Percentiles rank a stretch among this genome's conserved stretches.
phyloP scores from a whole-genome alignment of 2,329 filamentous ascomycete species.

The Aureobasidium musti region DNA sequence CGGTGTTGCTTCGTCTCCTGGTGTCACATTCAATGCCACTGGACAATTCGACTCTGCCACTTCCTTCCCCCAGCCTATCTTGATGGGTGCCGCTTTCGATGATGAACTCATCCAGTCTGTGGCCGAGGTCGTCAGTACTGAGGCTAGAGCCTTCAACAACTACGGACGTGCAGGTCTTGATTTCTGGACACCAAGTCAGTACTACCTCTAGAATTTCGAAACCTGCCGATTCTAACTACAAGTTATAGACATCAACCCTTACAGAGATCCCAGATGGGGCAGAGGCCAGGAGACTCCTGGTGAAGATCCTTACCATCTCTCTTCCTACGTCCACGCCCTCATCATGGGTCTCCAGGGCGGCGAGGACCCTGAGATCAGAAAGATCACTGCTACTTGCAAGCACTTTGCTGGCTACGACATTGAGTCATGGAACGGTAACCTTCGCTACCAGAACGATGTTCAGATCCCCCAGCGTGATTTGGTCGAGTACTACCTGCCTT shows the following conservation, averaged over 20 bases:
- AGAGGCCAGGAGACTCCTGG: constrained; percentile 36
- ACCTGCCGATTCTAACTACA: background rate
- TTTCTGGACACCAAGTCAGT: constrained; percentile 55
- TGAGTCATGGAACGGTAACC: constrained; percentile 40
- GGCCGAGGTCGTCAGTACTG: constrained; percentile 58
- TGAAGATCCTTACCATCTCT: constrained; percentile 40
- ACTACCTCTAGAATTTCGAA: rapidly evolving
- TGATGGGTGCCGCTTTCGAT: constrained; percentile 64
- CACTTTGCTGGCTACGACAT: constrained; percentile 46
- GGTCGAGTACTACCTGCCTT: constrained; percentile 66
- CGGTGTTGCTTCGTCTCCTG: constrained; percentile 54
- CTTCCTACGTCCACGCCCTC: constrained; percentile 41
- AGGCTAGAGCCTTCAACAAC: constrained; percentile 67
- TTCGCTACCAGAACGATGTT: constrained; percentile 56
- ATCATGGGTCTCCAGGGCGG: constrained; percentile 42
- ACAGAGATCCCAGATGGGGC: constrained; percentile 55
- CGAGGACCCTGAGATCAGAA: constrained; percentile 40
- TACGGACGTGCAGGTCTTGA: constrained; percentile 57
- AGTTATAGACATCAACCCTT: constrained; percentile 60
- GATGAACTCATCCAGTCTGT: constrained; percentile 61
- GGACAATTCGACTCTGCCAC: constrained; percentile 62
- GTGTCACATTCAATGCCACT: constrained; percentile 56
- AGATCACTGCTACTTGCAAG: constrained; percentile 52
- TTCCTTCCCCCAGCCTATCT: constrained; percentile 65
- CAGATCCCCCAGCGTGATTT: constrained; percentile 63